Base-by-base conservation (phyloP, 768 basidiomycete species). In the Suillus plorans region DNA sequence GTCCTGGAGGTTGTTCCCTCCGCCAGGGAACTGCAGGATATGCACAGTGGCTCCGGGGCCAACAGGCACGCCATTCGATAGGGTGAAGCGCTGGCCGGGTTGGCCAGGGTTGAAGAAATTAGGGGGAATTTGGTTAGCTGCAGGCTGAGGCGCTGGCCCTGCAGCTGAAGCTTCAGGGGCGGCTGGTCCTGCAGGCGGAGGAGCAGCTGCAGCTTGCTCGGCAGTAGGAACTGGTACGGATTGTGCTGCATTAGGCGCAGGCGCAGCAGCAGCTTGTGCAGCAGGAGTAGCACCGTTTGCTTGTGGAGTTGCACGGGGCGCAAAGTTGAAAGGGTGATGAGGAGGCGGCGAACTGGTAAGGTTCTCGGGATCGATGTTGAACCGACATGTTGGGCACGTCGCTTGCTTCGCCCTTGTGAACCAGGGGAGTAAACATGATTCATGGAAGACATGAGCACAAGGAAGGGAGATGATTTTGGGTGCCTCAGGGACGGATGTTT, bases 321-420 rank as follows among this genome's bases (percentile, higher is more conserved):
- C 42, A 60, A 67, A 69, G 39, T 47, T 61, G 41, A 72, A 70
- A 28, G 61, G 31, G 31, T 63, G 74, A 66, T 71, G 67, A 20
- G 70, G 60, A 12, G 34, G 66, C 3, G 71, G 69, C 42, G 69
- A 69, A 62, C 80, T 86, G 0, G 90, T 91, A 55, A 92, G 74
- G 63, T 88, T 88, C 63, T 91, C 87, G 0, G 92, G 92, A 70
- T 94, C 92, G 62, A 94, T 85, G 67, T 94, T 88, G 70, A 94
- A 94, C 67, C 92, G 79, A 76, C 92, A 94, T 0, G 90, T 90
- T 0, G 92, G 92, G 68, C 92, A 94, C 2, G 92, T 93, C 22
- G 92, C 92, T 68, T 90, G 89, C 50, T 81, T 82, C 13, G 91
- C 89, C 64, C 89, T 81, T 4, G 91, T 86, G 74, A 94, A 94